These are phyloP conservation scores for Phialemonium atrogriseum DNA, from an alignment of 2,329 filamentous ascomycete species.

Conservation along the genomic window DNA sequence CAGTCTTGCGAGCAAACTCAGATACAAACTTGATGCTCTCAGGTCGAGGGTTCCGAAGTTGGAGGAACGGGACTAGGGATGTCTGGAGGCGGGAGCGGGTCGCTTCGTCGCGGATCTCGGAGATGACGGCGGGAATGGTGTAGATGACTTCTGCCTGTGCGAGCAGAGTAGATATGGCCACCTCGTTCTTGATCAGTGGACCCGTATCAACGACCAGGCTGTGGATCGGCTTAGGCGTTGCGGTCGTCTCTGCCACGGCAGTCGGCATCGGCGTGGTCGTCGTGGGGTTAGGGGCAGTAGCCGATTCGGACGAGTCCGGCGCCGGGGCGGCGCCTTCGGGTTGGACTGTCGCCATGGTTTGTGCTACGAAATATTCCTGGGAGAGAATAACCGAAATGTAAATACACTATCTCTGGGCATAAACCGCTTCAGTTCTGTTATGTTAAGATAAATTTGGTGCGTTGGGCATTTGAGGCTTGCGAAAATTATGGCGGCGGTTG, in stretches of 20 bases:
- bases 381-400: too few relatives aligned
- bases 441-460: too few relatives aligned
- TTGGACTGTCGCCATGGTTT: too few relatives aligned
- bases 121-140: slow-evolving; percentile 77
- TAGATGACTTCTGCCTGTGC: slow-evolving; percentile 68
- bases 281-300: neutral
- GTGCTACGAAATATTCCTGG: too few relatives aligned
- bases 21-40: slow-evolving; percentile 72
- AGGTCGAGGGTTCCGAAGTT: slow-evolving; percentile 62
- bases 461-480: too few relatives aligned
- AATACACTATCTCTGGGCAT: too few relatives aligned
- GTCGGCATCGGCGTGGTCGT: too few relatives aligned
- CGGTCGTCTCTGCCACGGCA: too few relatives aligned
- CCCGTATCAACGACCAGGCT: slow-evolving; percentile 78
- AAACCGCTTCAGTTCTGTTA: too few relatives aligned
- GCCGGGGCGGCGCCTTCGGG: too few relatives aligned
- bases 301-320: too few relatives aligned
- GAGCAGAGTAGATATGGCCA: slow-evolving; percentile 73
- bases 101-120: slow-evolving; percentile 79
- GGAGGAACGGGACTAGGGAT: slow-evolving; percentile 77
- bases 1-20: slow-evolving; percentile 82
- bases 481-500: too few relatives aligned
- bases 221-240: slow-evolving; percentile 4
- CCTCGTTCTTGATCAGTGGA: slow-evolving; percentile 88
- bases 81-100: slow-evolving; percentile 78